Percentiles rank a stretch among this genome's conserved stretches.
Evolutionary conservation across 805 yeast genomes (phyloP).

Genomic region (Grigorovia humatica): DNA sequence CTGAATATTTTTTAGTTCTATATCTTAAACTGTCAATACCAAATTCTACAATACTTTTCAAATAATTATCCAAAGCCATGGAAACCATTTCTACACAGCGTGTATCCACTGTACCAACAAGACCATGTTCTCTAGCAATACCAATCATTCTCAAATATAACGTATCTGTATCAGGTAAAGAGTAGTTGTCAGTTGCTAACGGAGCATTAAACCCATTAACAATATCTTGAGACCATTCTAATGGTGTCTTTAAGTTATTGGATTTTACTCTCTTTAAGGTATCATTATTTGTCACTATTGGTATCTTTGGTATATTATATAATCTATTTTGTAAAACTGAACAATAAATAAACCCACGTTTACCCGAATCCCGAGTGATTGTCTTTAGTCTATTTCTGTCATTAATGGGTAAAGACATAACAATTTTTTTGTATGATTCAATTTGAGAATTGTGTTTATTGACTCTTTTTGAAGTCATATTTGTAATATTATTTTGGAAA

Average conservation of each 20-base stretch:
- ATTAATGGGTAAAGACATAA: constrained; percentile 72
- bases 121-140: constrained; percentile 80
- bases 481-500: constrained; percentile 37
- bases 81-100: constrained; percentile 67
- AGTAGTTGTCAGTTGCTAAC: constrained; percentile 63
- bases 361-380: constrained; percentile 75
- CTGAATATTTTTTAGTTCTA: constrained; percentile 38
- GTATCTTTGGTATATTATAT: constrained; percentile 58
- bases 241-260: constrained; percentile 33
- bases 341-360: constrained; percentile 62
- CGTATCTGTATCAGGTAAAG: constrained; percentile 70
- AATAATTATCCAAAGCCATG: constrained; percentile 73
- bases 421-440: constrained; percentile 73
- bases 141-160: constrained; percentile 64
- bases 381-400: constrained; percentile 79
- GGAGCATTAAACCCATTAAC: constrained; percentile 77
- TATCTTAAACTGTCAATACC: constrained; percentile 63
- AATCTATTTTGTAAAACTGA: constrained; percentile 60
- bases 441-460: constrained; percentile 55
- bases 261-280: constrained; percentile 24
- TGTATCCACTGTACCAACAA: constrained; percentile 70
- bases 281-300: constrained; percentile 40
- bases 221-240: constrained; percentile 89
- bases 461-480: constrained; percentile 28
- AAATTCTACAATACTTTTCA: constrained; percentile 63